phyloP scores from a whole-genome alignment of 768 basidiomycete genomes.

The Antrodiella citrinella region DNA sequence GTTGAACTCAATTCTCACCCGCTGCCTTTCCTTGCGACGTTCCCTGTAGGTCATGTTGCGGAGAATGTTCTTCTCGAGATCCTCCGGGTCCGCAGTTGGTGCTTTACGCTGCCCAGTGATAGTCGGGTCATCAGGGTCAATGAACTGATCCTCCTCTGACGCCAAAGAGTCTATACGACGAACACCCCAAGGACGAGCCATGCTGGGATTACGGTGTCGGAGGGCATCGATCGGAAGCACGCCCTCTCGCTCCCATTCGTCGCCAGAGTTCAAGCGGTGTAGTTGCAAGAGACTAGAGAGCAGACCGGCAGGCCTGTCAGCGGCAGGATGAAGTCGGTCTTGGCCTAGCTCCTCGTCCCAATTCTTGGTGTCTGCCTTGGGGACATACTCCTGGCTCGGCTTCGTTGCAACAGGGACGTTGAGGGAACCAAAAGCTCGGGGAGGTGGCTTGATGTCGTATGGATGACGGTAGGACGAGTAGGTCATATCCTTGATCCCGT shows the following conservation, averaged over 20 bases:
- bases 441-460: constrained; percentile 50
- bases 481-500: constrained; percentile 29
- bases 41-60: constrained; percentile 61
- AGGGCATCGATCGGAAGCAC: constrained; percentile 9
- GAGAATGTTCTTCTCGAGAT: constrained; percentile 52
- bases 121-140: constrained; percentile 69
- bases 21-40: constrained; percentile 56
- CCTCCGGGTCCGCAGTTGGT: constrained; percentile 49
- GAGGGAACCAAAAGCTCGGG: constrained; percentile 26
- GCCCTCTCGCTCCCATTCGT: constrained; percentile 8
- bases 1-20: constrained; percentile 67
- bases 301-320: constrained; percentile 34
- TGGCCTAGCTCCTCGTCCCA: not conserved
- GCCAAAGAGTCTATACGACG: constrained; percentile 35
- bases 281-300: constrained; percentile 46
- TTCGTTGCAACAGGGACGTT: not conserved
- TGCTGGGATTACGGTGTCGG: constrained; percentile 8
- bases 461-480: constrained; percentile 54
- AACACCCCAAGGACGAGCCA: not conserved
- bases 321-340: not conserved
- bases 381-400: not conserved
- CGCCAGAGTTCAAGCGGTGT: constrained; percentile 30
- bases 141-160: constrained; percentile 41
- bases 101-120: constrained; percentile 48
- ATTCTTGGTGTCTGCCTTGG: not conserved